phyloP scores from a whole-genome alignment of 2,329 filamentous ascomycete species.

The Chalara sp. region DNA sequence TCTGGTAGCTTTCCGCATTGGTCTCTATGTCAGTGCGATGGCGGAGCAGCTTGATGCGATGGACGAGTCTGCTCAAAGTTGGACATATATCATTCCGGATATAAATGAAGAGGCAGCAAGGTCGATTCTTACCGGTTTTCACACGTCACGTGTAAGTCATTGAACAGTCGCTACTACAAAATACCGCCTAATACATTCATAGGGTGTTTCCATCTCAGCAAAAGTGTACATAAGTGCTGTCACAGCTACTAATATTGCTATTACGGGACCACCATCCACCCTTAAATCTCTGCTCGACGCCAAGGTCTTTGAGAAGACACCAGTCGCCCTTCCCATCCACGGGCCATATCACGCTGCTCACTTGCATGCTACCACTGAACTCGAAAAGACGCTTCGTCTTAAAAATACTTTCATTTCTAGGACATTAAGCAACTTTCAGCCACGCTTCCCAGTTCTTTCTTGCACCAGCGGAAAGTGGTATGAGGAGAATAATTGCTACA shows the following conservation, averaged over 20 bases:
- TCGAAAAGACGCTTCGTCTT: conserved; percentile 28
- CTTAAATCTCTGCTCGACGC: conserved; percentile 37
- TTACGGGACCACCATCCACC: conserved; percentile 47
- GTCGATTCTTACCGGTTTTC: conserved; percentile 48
- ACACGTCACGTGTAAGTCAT: conserved; percentile 41
- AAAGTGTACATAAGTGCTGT: conserved; percentile 49
- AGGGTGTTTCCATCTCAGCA: conserved; percentile 32
- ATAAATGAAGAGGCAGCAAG: conserved; percentile 44
- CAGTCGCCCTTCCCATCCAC: conserved; percentile 45
- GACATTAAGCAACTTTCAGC: conserved; percentile 35
- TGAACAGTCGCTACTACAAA: neutral
- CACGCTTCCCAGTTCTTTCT: conserved; percentile 43
- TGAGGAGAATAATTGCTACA: conserved; percentile 8
- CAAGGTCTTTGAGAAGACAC: conserved; percentile 33
- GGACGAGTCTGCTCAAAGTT: conserved; percentile 46
- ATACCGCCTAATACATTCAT: conserved; percentile 3
- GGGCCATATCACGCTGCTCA: conserved; percentile 52
- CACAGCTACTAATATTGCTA: conserved; percentile 40
- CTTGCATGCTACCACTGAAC: conserved; percentile 35
- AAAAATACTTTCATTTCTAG: conserved; percentile 14
- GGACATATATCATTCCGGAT: conserved; percentile 60
- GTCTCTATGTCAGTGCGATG: conserved; percentile 46
- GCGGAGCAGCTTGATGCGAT: conserved; percentile 23
- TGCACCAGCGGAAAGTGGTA: conserved; percentile 28
- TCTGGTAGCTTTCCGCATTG: conserved; percentile 59